Percentiles rank a stretch among this genome's conserved stretches.
Evolutionary conservation across 164 flowering plant genomes (phyloP).

Genomic region (Sextonia rubra): DNA sequence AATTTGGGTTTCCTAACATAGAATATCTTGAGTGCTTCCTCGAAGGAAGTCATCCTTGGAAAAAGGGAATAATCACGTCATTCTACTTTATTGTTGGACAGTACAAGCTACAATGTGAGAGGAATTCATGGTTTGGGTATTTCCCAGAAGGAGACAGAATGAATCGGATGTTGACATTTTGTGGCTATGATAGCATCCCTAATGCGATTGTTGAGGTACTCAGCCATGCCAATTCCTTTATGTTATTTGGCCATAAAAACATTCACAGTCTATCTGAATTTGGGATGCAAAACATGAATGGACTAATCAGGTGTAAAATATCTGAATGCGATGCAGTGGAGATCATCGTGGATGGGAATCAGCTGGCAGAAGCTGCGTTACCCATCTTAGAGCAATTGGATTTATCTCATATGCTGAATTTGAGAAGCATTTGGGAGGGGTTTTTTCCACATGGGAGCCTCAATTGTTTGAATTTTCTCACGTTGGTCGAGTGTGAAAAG

Average conservation of each 20-base stretch:
- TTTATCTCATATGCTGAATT: neutral
- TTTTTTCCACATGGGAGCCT: neutral
- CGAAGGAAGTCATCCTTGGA: neutral
- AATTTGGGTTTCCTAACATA: neutral
- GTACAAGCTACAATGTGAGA: too few relatives aligned
- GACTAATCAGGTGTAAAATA: neutral
- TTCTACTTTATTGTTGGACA: neutral
- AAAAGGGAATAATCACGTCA: neutral
- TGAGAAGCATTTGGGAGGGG: neutral
- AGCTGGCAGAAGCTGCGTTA: neutral
- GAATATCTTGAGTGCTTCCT: neutral
- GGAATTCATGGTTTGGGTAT: too few relatives aligned
- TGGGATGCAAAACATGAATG: neutral
- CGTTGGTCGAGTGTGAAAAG: neutral
- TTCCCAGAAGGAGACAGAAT: fast-evolving
- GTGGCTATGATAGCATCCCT: too few relatives aligned
- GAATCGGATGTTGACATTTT: too few relatives aligned
- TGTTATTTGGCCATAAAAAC: too few relatives aligned
- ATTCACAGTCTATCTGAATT: too few relatives aligned
- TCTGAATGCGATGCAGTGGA: neutral
- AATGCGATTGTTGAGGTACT: too few relatives aligned
- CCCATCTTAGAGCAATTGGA: fast-evolving
- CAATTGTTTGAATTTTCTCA: neutral
- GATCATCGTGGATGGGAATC: neutral
- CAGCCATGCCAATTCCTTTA: too few relatives aligned